Base-by-base conservation (phyloP, 2,329 filamentous ascomycete genomes). In the Phaeosphaeria sp. region DNA sequence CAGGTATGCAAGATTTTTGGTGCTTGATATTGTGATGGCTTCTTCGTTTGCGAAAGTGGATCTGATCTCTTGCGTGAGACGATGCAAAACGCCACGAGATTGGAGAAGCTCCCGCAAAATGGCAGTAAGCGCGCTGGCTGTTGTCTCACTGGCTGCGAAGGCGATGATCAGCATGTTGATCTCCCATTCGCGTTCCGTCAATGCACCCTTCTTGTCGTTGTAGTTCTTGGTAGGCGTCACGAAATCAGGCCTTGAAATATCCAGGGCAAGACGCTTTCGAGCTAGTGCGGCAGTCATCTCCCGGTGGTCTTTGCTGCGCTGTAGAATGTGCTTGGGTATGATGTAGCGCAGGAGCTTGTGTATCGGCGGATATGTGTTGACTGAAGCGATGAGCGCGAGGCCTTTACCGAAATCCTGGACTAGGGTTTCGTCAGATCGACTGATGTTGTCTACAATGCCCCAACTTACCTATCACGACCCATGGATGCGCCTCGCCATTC, bases 111-210 rank as follows among this genome's bases (percentile, higher is more conserved):
- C 59, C 21, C 65, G 76, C 0, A 74, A 66, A 2, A 74, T 68
- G 0, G 72, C 79, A 1, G 70, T 71, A 3, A 83, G 61, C 1
- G 75, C 59, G 11, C 72, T 78, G 0, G 79, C 79, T 0, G 77
- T 74, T 0, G 81, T 82, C 52, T 83, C 80, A 51, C 75, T 79
- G 0, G 78, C 80, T 0, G 79, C 81, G 20, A 80, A 64, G 5
- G 81, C 76, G 8, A 82, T 56, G 2, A 78, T 55, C 8, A 66
- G 56, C 4, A 76, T 67, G 51, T 78, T 81, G 1, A 74, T 63
- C 4, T 77, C 71, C 66, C 81, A 77, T 51, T 82, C 79, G 20
- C 27, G 22, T 1, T 59, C 55, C 2, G 59, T 62, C 2, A 74
- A 53, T 0, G 55, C 57, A 2, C 48, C 55, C 30, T 72, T 72